Base-by-base conservation (phyloP, 164 flowering plant species). In the Buxus sempervirens region DNA sequence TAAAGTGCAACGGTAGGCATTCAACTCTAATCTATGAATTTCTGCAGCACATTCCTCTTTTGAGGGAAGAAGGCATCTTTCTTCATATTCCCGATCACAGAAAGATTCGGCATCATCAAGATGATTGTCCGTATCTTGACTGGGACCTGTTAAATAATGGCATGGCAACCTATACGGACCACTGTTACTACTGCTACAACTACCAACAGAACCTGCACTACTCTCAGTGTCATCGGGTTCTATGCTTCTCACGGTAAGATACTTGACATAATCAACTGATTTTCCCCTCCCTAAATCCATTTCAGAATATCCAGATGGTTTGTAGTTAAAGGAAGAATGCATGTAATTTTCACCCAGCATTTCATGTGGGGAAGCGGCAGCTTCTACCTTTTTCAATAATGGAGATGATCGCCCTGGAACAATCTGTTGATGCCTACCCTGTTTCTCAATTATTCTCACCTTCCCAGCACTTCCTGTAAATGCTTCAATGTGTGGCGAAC, bases 11-110 rank as follows among this genome's bases (percentile, higher is more conserved):
- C 88, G 90, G 70, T 91, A 94, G 60, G 95, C 97, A 76, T 83
- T 88, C 85, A 91, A 82, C 83, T 94, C 97, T 78, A 94, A 72
- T 66, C 78, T 79, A 84, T 85, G 98, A 54, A 91, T 78, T 68
- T 82, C 85, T 64, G 70, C 86, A 8, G 79, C 82, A 69, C 81
- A 65, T 58, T 84, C 83, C 76, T 82, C 83, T 65, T 79, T 73
- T 48, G 75, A 19, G 45, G 82, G 79, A 77, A 63, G 76, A 68
- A 68, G 58, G 65, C 42, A 67, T 72, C 73, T 75, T 77, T 76
- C 75, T 68, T 83, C 85, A 67, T 70, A 48, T 58, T 63, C 80
- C 73, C 56, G 45, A 13, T 48, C 74, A 79, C 77, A 78, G 79
- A 58, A 74, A 38, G 98, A 93, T 77, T 87, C 89, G 38, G 90